These are phyloP conservation scores for Volvariella volvacea DNA, from an alignment of 1,284 basidiomycete species.

Conservation along the genomic window DNA sequence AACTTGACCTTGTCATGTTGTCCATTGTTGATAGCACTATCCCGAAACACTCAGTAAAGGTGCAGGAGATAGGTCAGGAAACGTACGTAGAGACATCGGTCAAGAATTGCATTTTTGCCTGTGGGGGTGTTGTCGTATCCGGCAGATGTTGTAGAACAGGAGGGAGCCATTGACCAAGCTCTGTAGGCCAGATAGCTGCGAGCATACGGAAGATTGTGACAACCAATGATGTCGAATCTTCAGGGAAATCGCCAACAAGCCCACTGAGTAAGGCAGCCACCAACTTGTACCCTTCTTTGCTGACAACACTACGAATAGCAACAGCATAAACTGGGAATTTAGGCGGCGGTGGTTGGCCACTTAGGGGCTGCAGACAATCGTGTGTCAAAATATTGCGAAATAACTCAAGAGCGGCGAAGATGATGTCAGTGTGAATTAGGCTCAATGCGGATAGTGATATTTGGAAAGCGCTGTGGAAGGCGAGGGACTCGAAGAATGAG, in stretches of 20 bases:
- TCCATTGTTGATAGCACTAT: constrained; percentile 55
- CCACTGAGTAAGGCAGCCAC: constrained; percentile 71
- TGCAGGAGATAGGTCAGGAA: constrained; percentile 8
- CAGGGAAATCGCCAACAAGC: constrained; percentile 82
- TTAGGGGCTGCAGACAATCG: constrained; percentile 45
- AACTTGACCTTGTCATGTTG: constrained; percentile 79
- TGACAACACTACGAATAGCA: constrained; percentile 62
- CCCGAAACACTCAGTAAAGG: constrained; percentile 2
- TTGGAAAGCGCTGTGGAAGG: constrained; percentile 72
- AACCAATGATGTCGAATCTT: constrained; percentile 73
- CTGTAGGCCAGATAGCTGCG: constrained; percentile 57
- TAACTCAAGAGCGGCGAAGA: constrained; percentile 78
- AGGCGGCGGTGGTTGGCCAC: constrained; percentile 31
- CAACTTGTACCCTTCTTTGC: constrained; percentile 72
- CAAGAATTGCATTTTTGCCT: constrained; percentile 74
- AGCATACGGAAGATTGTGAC: constrained; percentile 76
- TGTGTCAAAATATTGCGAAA: constrained; percentile 72
- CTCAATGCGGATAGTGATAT: constrained; percentile 73
- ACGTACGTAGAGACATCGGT: constrained; percentile 68
- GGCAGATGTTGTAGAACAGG: constrained; percentile 70
- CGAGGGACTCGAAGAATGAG: constrained; percentile 70
- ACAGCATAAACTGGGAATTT: constrained; percentile 61
- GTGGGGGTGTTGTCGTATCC: constrained; percentile 49
- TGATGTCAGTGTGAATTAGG: constrained; percentile 74
- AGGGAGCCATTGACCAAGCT: constrained; percentile 70